Evolutionary conservation across 2,329 filamentous ascomycete genomes (phyloP).

Genomic region (Curvularia sp.): DNA sequence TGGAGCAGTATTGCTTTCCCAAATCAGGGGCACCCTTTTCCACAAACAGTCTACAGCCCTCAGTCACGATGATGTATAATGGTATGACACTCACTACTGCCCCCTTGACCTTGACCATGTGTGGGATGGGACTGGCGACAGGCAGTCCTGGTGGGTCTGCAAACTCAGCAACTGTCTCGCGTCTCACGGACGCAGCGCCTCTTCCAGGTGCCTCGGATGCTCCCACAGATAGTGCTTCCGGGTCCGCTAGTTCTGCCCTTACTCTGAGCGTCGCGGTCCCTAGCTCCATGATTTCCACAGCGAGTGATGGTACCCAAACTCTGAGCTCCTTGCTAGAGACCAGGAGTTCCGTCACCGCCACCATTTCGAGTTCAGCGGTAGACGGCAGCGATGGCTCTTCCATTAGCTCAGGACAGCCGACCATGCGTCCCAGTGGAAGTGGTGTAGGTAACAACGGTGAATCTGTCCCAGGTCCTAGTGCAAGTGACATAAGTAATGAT

Average conservation of each 20-base stretch:
- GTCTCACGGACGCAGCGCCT: not conserved
- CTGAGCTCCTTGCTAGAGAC: not conserved
- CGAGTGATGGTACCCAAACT: not conserved
- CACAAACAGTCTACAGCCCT: conserved; percentile 1
- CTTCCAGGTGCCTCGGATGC: not conserved
- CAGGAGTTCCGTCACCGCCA: conserved; percentile 1
- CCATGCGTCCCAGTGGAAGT: not conserved
- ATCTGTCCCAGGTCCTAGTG: not conserved
- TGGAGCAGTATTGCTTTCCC: conserved; percentile 9
- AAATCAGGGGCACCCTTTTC: conserved; percentile 3
- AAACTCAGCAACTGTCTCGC: conserved; percentile 1
- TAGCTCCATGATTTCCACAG: conserved; percentile 1
- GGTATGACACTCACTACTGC: conserved; percentile 5
- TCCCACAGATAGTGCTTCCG: not conserved
- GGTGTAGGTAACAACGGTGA: not conserved
- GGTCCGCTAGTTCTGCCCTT: not conserved
- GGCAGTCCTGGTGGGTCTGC: conserved; percentile 2
- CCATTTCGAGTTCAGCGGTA: not conserved
- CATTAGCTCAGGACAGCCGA: not conserved
- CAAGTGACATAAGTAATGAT: not conserved
- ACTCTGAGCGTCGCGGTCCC: not conserved
- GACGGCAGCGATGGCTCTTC: not conserved
- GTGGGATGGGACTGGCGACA: not conserved
- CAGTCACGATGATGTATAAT: conserved; percentile 7
- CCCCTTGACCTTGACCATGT: conserved; percentile 4